phyloP scores from a whole-genome alignment of 176 grass and related monocot genomes.

The Themeda triandra region DNA sequence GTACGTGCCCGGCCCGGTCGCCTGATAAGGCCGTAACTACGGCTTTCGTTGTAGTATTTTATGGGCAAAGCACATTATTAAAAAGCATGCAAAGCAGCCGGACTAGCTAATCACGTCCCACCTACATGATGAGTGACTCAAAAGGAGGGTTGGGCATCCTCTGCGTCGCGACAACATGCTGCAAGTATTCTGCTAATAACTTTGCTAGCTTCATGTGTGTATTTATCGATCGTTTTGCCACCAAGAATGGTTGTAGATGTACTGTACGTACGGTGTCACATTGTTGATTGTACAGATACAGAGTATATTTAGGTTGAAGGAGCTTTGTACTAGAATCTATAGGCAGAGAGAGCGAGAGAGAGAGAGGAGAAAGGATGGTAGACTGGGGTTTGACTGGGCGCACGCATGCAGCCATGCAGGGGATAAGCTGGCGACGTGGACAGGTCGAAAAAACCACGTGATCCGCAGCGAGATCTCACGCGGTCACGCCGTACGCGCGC shows the following conservation, averaged over 20 bases:
- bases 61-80: not conserved
- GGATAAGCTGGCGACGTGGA: conserved; percentile 57
- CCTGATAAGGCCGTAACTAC: conserved; percentile 32
- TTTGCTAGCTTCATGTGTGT: not conserved
- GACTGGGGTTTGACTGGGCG: conserved; percentile 49
- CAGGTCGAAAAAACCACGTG: conserved; percentile 66
- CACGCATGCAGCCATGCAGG: not conserved
- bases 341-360: not conserved
- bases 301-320: not conserved
- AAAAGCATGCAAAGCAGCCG: not conserved
- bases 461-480: conserved; percentile 44
- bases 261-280: no score
- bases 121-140: not conserved
- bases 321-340: not conserved
- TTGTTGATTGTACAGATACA: not conserved
- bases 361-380: not conserved
- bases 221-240: not conserved
- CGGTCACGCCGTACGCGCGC: not conserved
- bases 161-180: not conserved
- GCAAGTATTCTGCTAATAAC: not conserved
- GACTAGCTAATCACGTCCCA: not conserved
- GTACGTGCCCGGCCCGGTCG: not conserved
- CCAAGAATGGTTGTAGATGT: no score
- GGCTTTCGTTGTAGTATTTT: not conserved
- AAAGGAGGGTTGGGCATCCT: not conserved